phyloP scores from a whole-genome alignment of 257 asterid genomes.

The Plectranthus barbatus region DNA sequence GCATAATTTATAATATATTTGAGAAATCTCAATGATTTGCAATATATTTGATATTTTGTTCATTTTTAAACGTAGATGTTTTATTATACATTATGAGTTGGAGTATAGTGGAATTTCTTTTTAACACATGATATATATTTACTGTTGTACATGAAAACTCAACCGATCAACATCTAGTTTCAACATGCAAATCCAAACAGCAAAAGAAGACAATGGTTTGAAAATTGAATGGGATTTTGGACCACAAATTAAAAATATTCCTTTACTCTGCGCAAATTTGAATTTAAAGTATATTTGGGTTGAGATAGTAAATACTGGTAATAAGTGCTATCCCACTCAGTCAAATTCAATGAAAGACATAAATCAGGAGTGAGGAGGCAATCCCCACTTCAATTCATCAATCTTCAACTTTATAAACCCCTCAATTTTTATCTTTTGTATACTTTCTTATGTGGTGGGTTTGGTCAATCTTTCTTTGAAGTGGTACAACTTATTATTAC shows the following conservation, averaged over 20 bases:
- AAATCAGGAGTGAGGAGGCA: slow-evolving; percentile 12
- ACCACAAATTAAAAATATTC: slow-evolving; percentile 9
- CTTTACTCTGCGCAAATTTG: slow-evolving; percentile 2
- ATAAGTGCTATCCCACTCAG: slow-evolving; percentile 11
- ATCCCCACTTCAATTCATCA: slow-evolving; percentile 36
- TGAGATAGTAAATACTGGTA: slow-evolving; percentile 16
- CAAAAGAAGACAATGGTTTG: slow-evolving; percentile 17
- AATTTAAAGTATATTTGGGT: slow-evolving; percentile 1
- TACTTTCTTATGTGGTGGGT: neutral
- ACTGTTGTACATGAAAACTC: neutral
- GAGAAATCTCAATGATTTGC: too few relatives aligned
- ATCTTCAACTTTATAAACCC: slow-evolving; percentile 12
- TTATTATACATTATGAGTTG: too few relatives aligned
- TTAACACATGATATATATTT: slow-evolving; percentile 12
- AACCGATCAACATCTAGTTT: too few relatives aligned
- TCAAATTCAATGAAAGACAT: slow-evolving; percentile 10
- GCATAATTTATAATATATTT: too few relatives aligned
- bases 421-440: slow-evolving; percentile 8
- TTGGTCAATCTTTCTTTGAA: slow-evolving; percentile 38
- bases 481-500: too few relatives aligned
- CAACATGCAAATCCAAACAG: slow-evolving; percentile 50
- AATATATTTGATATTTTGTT: too few relatives aligned
- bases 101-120: neutral
- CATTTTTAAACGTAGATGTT: too few relatives aligned
- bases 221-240: slow-evolving; percentile 18